Conservation (phyloP, 805 yeast species). For the Cyberlindnera amylophila region DNA sequence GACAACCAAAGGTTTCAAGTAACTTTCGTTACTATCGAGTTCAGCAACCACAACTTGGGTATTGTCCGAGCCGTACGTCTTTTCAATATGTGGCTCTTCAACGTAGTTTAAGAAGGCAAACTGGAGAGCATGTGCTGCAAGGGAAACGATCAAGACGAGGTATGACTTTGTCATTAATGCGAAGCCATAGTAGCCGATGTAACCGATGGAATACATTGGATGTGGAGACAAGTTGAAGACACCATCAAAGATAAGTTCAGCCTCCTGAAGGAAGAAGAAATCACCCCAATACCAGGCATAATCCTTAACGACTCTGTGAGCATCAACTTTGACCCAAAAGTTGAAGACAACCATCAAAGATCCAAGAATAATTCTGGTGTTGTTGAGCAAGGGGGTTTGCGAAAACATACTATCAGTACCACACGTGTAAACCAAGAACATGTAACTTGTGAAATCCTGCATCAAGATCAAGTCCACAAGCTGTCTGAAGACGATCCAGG, state of each 20-base stretch:
- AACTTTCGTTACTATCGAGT: conserved; percentile 33
- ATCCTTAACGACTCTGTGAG: conserved; percentile 84
- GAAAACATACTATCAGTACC: conserved; percentile 33
- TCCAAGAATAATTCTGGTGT: conserved; percentile 57
- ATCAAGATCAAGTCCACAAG: conserved; percentile 77
- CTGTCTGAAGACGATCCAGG: conserved; percentile 78
- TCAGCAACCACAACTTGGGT: conserved; percentile 31
- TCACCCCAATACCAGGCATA: conserved; percentile 97
- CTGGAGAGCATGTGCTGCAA: conserved; percentile 73
- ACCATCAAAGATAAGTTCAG: conserved; percentile 76
- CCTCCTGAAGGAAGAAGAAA: conserved; percentile 74
- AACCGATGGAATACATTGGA: conserved; percentile 90
- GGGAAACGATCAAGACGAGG: conserved; percentile 61
- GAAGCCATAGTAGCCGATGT: conserved; percentile 82
- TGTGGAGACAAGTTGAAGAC: conserved; percentile 88
- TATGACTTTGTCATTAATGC: conserved; percentile 75
- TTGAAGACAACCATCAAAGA: conserved; percentile 61
- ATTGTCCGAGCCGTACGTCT: conserved; percentile 57
- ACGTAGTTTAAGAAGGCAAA: conserved; percentile 70
- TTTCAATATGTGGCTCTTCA: conserved; percentile 84
- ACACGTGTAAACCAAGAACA: conserved; percentile 48
- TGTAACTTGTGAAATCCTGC: conserved; percentile 79
- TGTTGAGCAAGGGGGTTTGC: conserved; percentile 42
- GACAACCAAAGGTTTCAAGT: conserved; percentile 54
- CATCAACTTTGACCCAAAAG: conserved; percentile 81